Percentiles rank a stretch among this genome's conserved stretches.
phyloP scores from a whole-genome alignment of 2,329 filamentous ascomycete genomes.

The Diaporthe eres region DNA sequence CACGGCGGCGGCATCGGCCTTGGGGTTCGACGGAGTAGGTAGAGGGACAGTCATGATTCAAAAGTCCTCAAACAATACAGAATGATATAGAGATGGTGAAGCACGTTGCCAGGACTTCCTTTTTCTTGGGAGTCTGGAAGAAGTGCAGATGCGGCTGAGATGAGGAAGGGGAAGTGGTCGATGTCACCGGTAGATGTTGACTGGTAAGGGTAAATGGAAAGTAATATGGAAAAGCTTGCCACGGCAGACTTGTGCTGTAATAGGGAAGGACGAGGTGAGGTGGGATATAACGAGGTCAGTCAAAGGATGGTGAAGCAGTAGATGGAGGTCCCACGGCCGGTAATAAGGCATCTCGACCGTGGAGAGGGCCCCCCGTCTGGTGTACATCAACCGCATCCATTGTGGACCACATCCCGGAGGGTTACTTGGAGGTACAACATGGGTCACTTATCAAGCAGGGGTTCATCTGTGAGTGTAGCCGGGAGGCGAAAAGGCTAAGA shows the following conservation, averaged over 20 bases:
- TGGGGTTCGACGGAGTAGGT: slow-evolving; percentile 53
- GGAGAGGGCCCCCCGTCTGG: slow-evolving; percentile 15
- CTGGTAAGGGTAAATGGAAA: slow-evolving; percentile 58
- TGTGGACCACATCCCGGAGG: slow-evolving; percentile 33
- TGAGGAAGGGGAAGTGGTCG: slow-evolving; percentile 48
- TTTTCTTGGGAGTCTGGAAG: slow-evolving; percentile 40
- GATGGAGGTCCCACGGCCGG: slow-evolving; percentile 33
- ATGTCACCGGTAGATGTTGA: slow-evolving; percentile 49
- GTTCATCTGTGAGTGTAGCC: slow-evolving; percentile 32
- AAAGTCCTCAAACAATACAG: slow-evolving; percentile 21
- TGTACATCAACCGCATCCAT: slow-evolving; percentile 33
- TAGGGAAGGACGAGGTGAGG: slow-evolving; percentile 52
- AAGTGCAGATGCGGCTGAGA: slow-evolving; percentile 41
- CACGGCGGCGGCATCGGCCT: slow-evolving; percentile 58
- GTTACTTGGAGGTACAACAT: slow-evolving; percentile 40
- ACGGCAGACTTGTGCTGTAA: slow-evolving; percentile 41
- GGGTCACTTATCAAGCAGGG: slow-evolving; percentile 42
- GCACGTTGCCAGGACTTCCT: slow-evolving; percentile 32
- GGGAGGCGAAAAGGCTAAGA: slow-evolving; percentile 41
- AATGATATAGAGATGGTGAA: slow-evolving; percentile 23
- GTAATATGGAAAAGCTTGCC: slow-evolving; percentile 58
- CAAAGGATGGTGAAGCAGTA: slow-evolving; percentile 36
- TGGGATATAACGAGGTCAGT: slow-evolving; percentile 49
- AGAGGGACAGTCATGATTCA: slow-evolving; percentile 65
- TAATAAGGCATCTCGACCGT: slow-evolving; percentile 29